Evolutionary conservation across 345 rosid genomes (phyloP).

Genomic region (Gossypium australe): DNA sequence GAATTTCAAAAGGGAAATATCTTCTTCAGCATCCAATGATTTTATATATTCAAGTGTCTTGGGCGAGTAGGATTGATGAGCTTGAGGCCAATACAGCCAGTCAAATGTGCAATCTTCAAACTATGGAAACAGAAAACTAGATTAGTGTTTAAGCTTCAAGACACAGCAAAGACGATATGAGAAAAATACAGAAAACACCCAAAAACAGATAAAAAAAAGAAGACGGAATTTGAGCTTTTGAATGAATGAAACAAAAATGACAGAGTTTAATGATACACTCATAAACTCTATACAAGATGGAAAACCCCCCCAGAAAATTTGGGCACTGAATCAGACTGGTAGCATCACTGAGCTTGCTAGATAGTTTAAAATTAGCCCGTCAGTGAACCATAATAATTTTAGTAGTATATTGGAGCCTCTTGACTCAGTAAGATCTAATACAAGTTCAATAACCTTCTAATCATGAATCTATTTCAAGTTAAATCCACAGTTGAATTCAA

Average conservation of each 20-base stretch:
- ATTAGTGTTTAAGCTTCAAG: not conserved
- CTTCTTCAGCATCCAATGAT: constrained; percentile 63
- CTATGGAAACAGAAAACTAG: constrained; percentile 30
- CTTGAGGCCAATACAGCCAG: constrained; percentile 95
- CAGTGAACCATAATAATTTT: not conserved
- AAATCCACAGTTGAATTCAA: not conserved
- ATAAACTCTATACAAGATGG: not conserved
- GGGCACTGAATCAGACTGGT: not conserved
- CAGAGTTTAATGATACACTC: not conserved
- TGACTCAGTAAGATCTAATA: not conserved
- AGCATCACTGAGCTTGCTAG: not conserved
- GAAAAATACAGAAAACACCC: not conserved
- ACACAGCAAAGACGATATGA: not conserved
- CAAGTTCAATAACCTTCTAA: not conserved
- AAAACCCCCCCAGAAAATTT: not conserved
- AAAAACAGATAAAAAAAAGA: not conserved
- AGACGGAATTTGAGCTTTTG: not conserved
- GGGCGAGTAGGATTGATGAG: constrained; percentile 53
- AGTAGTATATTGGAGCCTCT: not conserved
- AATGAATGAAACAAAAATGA: not conserved
- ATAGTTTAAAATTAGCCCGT: not conserved
- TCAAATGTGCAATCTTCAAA: constrained; percentile 94
- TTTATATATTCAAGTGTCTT: constrained; percentile 54
- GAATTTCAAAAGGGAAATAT: constrained; percentile 53
- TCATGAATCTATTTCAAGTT: not conserved